These are phyloP conservation scores for Sporothrix inflata DNA, from an alignment of 2,329 filamentous ascomycete species.

Conservation along the genomic window DNA sequence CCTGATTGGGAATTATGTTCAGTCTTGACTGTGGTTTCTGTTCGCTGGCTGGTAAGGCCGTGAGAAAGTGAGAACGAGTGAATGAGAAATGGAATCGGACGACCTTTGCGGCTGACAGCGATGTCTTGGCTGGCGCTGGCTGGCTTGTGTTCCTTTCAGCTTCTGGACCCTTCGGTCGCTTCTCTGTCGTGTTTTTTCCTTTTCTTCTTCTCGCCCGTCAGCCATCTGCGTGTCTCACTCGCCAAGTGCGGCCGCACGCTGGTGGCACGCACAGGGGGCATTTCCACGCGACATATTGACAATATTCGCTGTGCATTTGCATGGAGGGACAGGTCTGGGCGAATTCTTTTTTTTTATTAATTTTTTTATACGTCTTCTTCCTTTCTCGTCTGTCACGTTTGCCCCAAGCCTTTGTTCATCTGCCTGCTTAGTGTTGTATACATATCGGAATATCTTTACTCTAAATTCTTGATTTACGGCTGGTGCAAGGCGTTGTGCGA, in stretches of 20 bases:
- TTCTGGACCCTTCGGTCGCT: neutral
- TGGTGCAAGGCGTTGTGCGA: neutral
- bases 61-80: neutral
- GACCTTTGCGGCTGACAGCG: conserved; percentile 2
- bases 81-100: neutral
- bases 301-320: neutral
- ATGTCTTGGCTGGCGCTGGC: neutral
- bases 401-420: no score
- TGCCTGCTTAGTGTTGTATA: neutral
- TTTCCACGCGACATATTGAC: conserved; percentile 8
- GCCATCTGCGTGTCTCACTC: conserved; percentile 7
- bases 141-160: neutral
- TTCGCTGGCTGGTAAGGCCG: neutral
- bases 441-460: no score
- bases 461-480: neutral
- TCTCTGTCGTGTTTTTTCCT: neutral
- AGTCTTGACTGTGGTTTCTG: neutral
- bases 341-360: neutral
- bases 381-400: no score
- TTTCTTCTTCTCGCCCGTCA: neutral
- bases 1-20: neutral
- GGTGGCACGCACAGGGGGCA: neutral
- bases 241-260: neutral
- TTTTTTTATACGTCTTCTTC: no score
- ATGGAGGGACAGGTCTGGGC: neutral